Evolutionary conservation across 768 basidiomycete species (phyloP).

Genomic region (Omphalotus guepiniiformis): DNA sequence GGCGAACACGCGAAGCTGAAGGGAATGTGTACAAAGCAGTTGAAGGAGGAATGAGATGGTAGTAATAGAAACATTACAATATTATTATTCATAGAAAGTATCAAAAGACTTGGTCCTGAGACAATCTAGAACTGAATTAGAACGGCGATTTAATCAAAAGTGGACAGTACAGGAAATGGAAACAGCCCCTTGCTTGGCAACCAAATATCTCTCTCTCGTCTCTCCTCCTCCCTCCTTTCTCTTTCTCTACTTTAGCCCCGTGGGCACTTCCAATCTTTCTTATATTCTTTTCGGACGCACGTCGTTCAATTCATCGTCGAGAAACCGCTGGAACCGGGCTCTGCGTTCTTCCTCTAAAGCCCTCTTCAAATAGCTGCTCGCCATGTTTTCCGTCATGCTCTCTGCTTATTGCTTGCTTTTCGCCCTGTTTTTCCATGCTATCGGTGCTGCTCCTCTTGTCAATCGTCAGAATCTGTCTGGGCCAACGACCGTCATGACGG

Average conservation of each 20-base stretch:
- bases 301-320: conserved; percentile 31
- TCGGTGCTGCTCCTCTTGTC: conserved; percentile 33
- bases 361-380: conserved; percentile 20
- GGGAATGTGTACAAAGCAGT: conserved; percentile 86
- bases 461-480: conserved; percentile 27
- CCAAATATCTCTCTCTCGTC: conserved; percentile 16
- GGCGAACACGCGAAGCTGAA: conserved; percentile 44
- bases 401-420: conserved; percentile 36
- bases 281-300: conserved; percentile 22
- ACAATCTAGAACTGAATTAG: neutral
- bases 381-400: conserved; percentile 35
- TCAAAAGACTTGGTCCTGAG: neutral
- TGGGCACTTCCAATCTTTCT: conserved; percentile 46
- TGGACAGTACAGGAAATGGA: neutral
- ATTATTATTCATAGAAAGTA: neutral
- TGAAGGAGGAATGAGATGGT: conserved; percentile 60
- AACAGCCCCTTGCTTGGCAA: conserved; percentile 1
- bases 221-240: conserved; percentile 22
- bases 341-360: conserved; percentile 25
- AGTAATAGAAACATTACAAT: neutral
- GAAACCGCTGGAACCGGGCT: conserved; percentile 51
- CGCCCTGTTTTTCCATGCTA: conserved; percentile 27
- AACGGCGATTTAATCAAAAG: neutral
- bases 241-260: conserved; percentile 30
- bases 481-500: conserved; percentile 37